A percentile compares a stretch with the other conserved stretches of the same genome.
phyloP scores from a whole-genome alignment of 768 basidiomycete genomes.

The Basidioascus undulatus region DNA sequence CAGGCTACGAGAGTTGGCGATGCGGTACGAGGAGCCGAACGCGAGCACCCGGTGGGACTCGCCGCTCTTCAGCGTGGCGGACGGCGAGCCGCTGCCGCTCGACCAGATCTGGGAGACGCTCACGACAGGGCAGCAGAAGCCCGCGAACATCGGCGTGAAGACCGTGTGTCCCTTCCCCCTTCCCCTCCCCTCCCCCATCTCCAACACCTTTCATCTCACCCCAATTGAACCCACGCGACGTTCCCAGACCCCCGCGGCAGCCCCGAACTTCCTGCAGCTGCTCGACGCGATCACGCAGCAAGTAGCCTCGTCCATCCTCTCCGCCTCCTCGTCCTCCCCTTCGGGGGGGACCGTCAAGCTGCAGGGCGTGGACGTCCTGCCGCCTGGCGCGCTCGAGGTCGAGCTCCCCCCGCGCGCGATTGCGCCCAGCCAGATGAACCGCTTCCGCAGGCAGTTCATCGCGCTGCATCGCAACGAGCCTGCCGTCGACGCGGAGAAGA shows the following conservation, averaged over 20 bases:
- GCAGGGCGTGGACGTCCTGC: slow-evolving; percentile 25
- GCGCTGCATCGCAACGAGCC: slow-evolving; percentile 31
- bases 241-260: slow-evolving; percentile 47
- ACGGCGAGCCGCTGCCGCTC: slow-evolving; percentile 38
- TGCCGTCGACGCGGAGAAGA: slow-evolving; percentile 14
- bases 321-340: slow-evolving; percentile 28
- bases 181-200: not conserved
- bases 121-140: slow-evolving; percentile 53
- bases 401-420: slow-evolving; percentile 42
- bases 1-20: too few species aligned
- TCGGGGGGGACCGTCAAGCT: slow-evolving; percentile 31
- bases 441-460: slow-evolving; percentile 77
- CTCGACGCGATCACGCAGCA: slow-evolving; percentile 54
- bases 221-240: not conserved
- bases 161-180: slow-evolving; percentile 26
- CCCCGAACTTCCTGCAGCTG: slow-evolving; percentile 60
- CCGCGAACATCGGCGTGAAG: slow-evolving; percentile 63
- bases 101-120: slow-evolving; percentile 58
- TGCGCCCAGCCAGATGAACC: slow-evolving; percentile 67
- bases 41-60: slow-evolving; percentile 99
- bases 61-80: slow-evolving; percentile 63
- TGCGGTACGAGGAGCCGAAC: slow-evolving; percentile 83
- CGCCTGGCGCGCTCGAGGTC: slow-evolving; percentile 23
- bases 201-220: not conserved
- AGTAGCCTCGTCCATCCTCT: slow-evolving; percentile 46